Evolutionary conservation across 768 basidiomycete genomes (phyloP), one percentile per base, ranked within the genome.

Genomic region (Suillus lakei): DNA sequence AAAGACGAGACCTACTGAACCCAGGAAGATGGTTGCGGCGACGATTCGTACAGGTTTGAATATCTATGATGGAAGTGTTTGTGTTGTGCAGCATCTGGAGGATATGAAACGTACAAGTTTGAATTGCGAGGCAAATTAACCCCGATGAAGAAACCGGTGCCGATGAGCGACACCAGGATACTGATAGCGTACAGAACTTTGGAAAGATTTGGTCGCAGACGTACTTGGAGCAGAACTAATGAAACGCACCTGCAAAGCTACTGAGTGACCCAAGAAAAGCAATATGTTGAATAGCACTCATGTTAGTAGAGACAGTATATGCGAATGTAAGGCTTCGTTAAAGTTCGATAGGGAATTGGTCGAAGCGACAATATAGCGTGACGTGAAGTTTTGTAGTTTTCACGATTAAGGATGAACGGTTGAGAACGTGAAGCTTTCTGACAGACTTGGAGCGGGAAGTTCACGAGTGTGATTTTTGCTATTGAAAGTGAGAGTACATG

Each of bases 11-110:
- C 77, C 91, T 67, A 98, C 93, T 18, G 91, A 88, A 1, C 78
- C 91, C 15, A 98, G 74, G 75, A 97, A 88, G 41, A 96, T 73
- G 65, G 95, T 75, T 2, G 93, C 88, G 3, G 96, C 95, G 23
- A 93, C 78, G 7, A 97, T 78, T 60, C 96, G 93, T 26, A 97
- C 86, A 58, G 95, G 92, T 78, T 96, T 96, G 85, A 97, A 97
- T 95, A 96, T 96, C 94, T 95, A 69, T 7, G 60, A 12, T 5
- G 8, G 3, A 0, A 6, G 6, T 18, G 16, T 60, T 64, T 30
- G 16, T 5, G 28, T 28, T 36, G n/a, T 36, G 2, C 50, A n/a
- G n/a, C 36, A 13, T 5, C 43, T 1, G 3, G 12, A 38, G 59
- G 23, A 50, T 30, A 41, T 32, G 41, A 55, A 60, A 73, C 84